phyloP scores from a whole-genome alignment of 148 eudicot species.

The Salicornia ramosissima region DNA sequence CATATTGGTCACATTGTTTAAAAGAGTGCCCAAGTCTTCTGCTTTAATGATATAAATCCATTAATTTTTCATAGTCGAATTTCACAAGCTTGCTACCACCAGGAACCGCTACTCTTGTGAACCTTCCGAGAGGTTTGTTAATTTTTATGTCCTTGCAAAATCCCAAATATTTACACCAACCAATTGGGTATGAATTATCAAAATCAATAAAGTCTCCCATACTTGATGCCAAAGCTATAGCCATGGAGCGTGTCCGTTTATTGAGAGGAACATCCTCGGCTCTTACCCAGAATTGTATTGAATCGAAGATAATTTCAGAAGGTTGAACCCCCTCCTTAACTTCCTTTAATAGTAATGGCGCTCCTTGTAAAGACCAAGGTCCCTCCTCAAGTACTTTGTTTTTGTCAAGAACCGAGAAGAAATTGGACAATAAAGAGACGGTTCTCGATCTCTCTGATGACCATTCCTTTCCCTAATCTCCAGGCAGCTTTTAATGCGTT shows the following conservation, averaged over 20 bases:
- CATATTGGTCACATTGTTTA: no score
- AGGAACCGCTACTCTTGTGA: background rate
- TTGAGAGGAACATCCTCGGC: background rate
- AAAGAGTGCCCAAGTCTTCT: no score
- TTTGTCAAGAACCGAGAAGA: background rate
- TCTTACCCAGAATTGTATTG: background rate
- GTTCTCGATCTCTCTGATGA: background rate
- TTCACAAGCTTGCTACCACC: background rate
- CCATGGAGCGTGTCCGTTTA: background rate
- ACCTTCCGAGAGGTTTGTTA: background rate
- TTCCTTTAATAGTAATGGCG: background rate
- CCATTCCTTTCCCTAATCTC: background rate
- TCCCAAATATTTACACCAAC: background rate
- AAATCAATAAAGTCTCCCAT: background rate
- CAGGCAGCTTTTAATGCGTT: background rate
- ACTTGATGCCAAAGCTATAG: background rate
- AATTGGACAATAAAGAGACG: background rate
- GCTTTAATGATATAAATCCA: no score
- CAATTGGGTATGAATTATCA: background rate
- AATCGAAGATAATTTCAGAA: background rate
- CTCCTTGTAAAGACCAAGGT: background rate
- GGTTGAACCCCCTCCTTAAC: background rate
- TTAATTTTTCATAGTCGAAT: no score
- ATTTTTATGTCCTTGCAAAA: background rate
- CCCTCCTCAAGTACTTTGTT: background rate